phyloP scores from a whole-genome alignment of 2,329 filamentous ascomycete genomes.

The Neocatenulostroma microsporum region DNA sequence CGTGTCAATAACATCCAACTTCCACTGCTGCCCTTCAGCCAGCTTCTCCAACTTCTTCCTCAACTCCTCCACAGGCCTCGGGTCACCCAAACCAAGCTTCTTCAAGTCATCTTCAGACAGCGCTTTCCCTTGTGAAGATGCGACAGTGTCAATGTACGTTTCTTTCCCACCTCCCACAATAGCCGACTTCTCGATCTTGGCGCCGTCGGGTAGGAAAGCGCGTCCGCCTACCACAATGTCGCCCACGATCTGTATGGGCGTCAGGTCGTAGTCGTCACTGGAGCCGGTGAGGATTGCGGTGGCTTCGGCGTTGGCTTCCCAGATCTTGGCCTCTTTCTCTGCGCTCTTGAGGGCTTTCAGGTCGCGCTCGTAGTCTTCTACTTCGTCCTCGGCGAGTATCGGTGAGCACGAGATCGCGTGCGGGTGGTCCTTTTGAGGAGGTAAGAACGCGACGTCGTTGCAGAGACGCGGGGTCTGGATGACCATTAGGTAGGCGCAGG shows the following conservation, averaged over 20 bases:
- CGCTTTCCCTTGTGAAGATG: conserved; percentile 50
- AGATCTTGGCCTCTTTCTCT: conserved; percentile 16
- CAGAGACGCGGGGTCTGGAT: conserved; percentile 84
- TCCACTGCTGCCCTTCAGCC: conserved; percentile 68
- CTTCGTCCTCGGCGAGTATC: conserved; percentile 54
- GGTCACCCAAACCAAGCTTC: conserved; percentile 56
- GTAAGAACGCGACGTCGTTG: conserved; percentile 76
- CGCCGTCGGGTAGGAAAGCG: conserved; percentile 47
- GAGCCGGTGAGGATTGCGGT: conserved; percentile 19
- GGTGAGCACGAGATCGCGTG: conserved; percentile 70
- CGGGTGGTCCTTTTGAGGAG: conserved; percentile 67
- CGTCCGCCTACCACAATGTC: conserved; percentile 53
- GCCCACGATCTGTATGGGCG: conserved; percentile 38
- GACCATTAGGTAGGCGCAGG: conserved; percentile 88
- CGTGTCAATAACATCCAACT: conserved; percentile 68
- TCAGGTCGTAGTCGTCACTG: background rate
- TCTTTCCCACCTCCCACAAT: conserved; percentile 47
- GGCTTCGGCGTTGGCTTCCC: conserved; percentile 17
- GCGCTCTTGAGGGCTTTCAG: conserved; percentile 15
- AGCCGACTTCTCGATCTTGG: conserved; percentile 47
- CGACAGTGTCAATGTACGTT: conserved; percentile 44
- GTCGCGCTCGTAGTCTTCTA: conserved; percentile 27
- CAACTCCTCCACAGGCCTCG: conserved; percentile 64
- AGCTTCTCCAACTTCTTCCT: conserved; percentile 59
- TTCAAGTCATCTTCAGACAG: conserved; percentile 40